Conservation (phyloP, 2,329 filamentous ascomycete species). For the Myriosclerotinia scirpicola region DNA sequence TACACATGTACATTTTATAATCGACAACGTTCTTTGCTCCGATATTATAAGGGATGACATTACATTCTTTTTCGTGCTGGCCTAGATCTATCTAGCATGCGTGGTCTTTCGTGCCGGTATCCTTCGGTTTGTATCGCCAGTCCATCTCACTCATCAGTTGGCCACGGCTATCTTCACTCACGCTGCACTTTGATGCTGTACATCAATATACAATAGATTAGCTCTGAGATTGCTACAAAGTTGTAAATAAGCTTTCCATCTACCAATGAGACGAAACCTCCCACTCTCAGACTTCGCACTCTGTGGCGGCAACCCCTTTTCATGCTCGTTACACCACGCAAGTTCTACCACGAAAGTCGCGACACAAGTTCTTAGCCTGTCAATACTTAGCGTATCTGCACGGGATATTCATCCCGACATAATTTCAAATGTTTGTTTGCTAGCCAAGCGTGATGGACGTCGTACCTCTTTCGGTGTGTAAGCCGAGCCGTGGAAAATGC, state of each 20-base stretch:
- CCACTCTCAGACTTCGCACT: background rate
- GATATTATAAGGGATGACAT: background rate
- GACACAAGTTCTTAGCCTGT: background rate
- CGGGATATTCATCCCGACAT: slow-evolving; percentile 8
- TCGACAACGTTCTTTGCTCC: background rate
- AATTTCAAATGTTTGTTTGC: background rate
- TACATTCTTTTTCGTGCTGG: slow-evolving; percentile 1
- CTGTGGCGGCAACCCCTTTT: background rate
- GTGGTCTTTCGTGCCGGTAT: background rate
- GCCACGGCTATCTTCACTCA: slow-evolving; percentile 1
- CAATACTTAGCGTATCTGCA: slow-evolving; percentile 20
- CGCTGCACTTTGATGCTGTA: slow-evolving; percentile 1
- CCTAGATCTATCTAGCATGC: background rate
- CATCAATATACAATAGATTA: slow-evolving; percentile 18
- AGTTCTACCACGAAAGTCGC: slow-evolving; percentile 2
- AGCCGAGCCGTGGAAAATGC: slow-evolving; percentile 19
- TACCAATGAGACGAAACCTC: slow-evolving; percentile 9
- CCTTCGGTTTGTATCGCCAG: slow-evolving; percentile 12
- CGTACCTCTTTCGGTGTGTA: slow-evolving; percentile 10
- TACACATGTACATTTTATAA: slow-evolving; percentile 1
- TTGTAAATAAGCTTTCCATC: background rate
- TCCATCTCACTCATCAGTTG: slow-evolving; percentile 5
- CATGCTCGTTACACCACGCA: background rate
- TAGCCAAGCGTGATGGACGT: slow-evolving; percentile 11
- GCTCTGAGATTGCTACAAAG: background rate